Base-by-base conservation (phyloP, 139 green algal species). In the Coelastrella sp. region DNA sequence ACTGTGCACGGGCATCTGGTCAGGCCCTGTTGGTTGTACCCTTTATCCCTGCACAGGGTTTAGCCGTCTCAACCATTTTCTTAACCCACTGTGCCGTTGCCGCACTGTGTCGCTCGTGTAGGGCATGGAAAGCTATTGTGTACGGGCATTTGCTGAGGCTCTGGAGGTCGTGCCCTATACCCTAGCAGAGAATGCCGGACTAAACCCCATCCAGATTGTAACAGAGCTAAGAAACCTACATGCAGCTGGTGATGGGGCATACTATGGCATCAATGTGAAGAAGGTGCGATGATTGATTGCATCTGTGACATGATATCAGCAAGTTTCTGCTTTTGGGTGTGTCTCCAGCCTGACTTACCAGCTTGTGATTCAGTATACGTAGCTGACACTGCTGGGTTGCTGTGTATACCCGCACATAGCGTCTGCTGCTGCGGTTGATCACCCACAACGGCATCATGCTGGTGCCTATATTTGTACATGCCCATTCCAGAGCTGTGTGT, bases 111-210 rank as follows among this genome's bases (percentile, higher is more conserved):
- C n/a, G n/a, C n/a, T n/a, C n/a, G n/a, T 76, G 68, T 16, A 96
- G 93, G 98, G 97, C 64, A 99, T 99, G 98, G 96, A 99, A 89
- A 95, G 92, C 22, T 98, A 98, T 91, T 99, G 97, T 89, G 96
- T 99, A 79, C 93, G 95, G 2, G 96, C 94, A 0, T 99, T 99
- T 95, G 97, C 98, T 0, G 97, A 99, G 86, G 98, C 98, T 16
- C 94, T 99, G 80, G 98, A 99, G 93, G 95, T 99, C 75, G 96
- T 99, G 71, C 98, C 98, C 7, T 99, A 98, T 95, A 99, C 98
- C 16, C 95, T 99, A 92, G 96, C 98, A 7, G 98, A 99, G 94
- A 99, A 99, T 90, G 97, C 98, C 7, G 98, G 98, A 2, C 94
- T 99, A 8, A 98, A 99, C 91, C 96, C 98, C 83, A 99, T 99